Evolutionary conservation across 306 rosid genomes (phyloP).

Genomic region (Acacia crassicarpa): DNA sequence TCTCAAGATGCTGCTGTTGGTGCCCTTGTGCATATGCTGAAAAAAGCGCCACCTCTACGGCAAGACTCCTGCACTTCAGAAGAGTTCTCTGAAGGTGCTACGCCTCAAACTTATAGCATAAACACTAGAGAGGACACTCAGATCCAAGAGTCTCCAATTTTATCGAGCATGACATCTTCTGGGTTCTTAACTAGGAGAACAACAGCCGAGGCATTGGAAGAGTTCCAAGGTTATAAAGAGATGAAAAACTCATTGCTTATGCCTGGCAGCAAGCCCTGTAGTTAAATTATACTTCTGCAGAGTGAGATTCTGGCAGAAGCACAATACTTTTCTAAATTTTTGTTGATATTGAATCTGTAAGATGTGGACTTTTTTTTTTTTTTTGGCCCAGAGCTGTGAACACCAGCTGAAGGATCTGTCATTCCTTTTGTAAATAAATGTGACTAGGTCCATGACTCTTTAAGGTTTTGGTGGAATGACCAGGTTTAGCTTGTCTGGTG

Average conservation of each 20-base stretch:
- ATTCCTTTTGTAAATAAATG: slow-evolving; percentile 33
- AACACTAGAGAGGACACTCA: slow-evolving; percentile 39
- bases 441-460: slow-evolving; percentile 20
- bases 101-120: slow-evolving; percentile 39
- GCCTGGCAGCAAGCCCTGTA: slow-evolving; percentile 44
- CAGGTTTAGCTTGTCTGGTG: slow-evolving; percentile 6
- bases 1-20: slow-evolving; percentile 89
- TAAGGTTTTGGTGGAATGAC: slow-evolving; percentile 12
- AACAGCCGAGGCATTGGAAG: slow-evolving; percentile 81
- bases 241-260: slow-evolving; percentile 62
- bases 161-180: slow-evolving; percentile 46
- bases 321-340: not conserved
- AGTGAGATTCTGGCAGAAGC: not conserved
- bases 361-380: slow-evolving; percentile 27
- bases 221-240: slow-evolving; percentile 70
- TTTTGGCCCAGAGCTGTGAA: not conserved
- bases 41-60: slow-evolving; percentile 79
- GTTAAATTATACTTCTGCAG: slow-evolving; percentile 21
- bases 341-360: slow-evolving; percentile 23
- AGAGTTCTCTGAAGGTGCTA: slow-evolving; percentile 29
- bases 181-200: slow-evolving; percentile 51
- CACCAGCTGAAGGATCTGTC: slow-evolving; percentile 21
- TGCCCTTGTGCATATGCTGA: slow-evolving; percentile 67
- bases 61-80: slow-evolving; percentile 53
- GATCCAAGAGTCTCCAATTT: slow-evolving; percentile 33